A percentile compares a stretch with the other conserved stretches of the same genome.
Evolutionary conservation across 2,329 filamentous ascomycete species (phyloP).

Genomic region (Cordyceps militaris): DNA sequence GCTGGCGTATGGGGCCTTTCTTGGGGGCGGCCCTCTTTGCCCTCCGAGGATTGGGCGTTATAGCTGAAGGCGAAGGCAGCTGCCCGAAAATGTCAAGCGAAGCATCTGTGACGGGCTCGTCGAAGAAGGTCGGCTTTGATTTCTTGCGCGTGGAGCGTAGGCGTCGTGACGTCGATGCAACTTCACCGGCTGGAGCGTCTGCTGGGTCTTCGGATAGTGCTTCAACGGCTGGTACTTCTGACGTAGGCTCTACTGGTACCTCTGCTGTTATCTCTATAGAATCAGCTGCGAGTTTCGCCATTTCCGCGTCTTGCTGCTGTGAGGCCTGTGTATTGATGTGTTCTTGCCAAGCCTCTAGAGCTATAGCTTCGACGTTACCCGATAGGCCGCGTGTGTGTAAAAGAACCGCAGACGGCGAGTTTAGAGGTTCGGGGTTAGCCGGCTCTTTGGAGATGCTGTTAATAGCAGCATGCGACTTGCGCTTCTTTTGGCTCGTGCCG

Average conservation of each 20-base stretch:
- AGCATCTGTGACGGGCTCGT: slow-evolving; percentile 23
- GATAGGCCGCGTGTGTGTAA: slow-evolving; percentile 21
- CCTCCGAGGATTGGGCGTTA: slow-evolving; percentile 10
- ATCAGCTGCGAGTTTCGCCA: slow-evolving; percentile 14
- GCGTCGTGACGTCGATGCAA: slow-evolving; percentile 18
- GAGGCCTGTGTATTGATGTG: slow-evolving; percentile 24
- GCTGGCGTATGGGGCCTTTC: slow-evolving; percentile 3
- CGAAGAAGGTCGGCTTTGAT: slow-evolving; percentile 41
- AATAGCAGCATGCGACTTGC: slow-evolving; percentile 19
- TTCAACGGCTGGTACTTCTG: slow-evolving; percentile 7
- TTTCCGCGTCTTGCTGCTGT: slow-evolving; percentile 9
- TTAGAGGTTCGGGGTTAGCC: slow-evolving; percentile 17
- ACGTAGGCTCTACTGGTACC: slow-evolving; percentile 9
- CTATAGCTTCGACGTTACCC: slow-evolving; percentile 19
- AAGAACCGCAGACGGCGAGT: slow-evolving; percentile 24
- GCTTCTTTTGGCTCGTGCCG: slow-evolving; percentile 28
- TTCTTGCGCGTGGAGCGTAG: slow-evolving; percentile 36
- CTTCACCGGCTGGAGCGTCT: background rate
- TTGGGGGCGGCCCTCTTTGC: slow-evolving; percentile 7
- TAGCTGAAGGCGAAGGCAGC: slow-evolving; percentile 28
- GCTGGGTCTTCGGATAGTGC: no score
- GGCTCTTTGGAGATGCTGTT: slow-evolving; percentile 17
- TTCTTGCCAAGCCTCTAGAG: slow-evolving; percentile 29
- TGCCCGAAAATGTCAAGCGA: slow-evolving; percentile 17
- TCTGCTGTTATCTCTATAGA: slow-evolving; percentile 13